Percentiles rank a stretch among this genome's conserved stretches.
These are phyloP conservation scores for Cyphellophora attinorum DNA, from an alignment of 2,329 filamentous ascomycete species.

Conservation along the genomic window DNA sequence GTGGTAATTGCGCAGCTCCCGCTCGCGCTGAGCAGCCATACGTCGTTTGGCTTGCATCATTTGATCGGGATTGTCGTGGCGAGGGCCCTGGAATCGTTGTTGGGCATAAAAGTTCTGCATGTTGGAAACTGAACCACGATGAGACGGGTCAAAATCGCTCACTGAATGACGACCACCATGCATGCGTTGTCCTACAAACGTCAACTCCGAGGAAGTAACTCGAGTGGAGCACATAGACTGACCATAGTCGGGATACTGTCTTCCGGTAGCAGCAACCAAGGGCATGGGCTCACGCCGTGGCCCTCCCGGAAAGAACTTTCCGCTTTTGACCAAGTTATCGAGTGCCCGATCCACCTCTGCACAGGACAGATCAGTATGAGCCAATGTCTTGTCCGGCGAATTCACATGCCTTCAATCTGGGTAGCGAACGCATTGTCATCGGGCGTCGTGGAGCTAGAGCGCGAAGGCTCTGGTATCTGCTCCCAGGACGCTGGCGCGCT, in stretches of 20 bases:
- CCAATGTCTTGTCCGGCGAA: conserved; percentile 1
- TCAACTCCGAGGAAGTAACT: conserved; percentile 17
- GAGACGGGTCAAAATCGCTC: conserved; percentile 71
- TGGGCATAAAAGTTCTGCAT: conserved; percentile 89
- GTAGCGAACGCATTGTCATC: conserved; percentile 71
- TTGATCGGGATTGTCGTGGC: conserved; percentile 87
- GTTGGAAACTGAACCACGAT: conserved; percentile 65
- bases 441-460: too few species aligned
- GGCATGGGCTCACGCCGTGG: conserved; percentile 72
- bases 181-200: conserved; percentile 58
- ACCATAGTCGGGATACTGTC: conserved; percentile 49
- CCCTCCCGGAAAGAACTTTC: conserved; percentile 66
- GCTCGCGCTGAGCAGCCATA: conserved; percentile 97
- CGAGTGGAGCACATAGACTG: conserved; percentile 27
- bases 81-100: conserved; percentile 75
- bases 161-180: conserved; percentile 65
- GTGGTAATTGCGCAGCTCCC: conserved; percentile 98
- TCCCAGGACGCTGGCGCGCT: conserved; percentile 62
- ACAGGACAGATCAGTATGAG: conserved; percentile 20
- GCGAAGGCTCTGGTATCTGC: conserved; percentile 60
- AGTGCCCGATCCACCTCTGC: conserved; percentile 91
- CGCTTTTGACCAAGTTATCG: conserved; percentile 93
- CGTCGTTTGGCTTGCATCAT: conserved; percentile 98
- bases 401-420: conserved; percentile 72
- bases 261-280: conserved; percentile 47